Conservation (phyloP, 2,329 filamentous ascomycete species). For the Ophiosphaerella narmari region DNA sequence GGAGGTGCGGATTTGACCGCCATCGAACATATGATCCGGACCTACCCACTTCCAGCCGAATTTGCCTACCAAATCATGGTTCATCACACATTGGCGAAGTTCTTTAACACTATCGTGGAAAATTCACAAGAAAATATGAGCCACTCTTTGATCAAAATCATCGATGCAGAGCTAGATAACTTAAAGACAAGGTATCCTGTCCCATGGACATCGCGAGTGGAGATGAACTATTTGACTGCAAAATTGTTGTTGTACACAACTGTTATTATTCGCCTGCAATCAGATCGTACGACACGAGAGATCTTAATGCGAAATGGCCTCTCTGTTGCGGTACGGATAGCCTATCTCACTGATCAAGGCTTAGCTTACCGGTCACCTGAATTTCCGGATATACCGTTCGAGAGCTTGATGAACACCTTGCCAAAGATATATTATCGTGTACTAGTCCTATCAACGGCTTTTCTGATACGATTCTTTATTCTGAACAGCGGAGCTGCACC, state of each 20-base stretch:
- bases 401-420: slow-evolving; percentile 11
- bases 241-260: slow-evolving; percentile 28
- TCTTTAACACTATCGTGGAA: slow-evolving; percentile 22
- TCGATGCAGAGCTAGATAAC: slow-evolving; percentile 25
- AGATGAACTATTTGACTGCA: slow-evolving; percentile 18
- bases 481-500: slow-evolving; percentile 20
- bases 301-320: slow-evolving; percentile 23
- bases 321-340: slow-evolving; percentile 21
- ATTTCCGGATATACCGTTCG: slow-evolving; percentile 8
- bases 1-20: slow-evolving; percentile 17
- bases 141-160: slow-evolving; percentile 22
- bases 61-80: slow-evolving; percentile 29
- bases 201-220: slow-evolving; percentile 20
- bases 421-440: slow-evolving; percentile 27
- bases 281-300: slow-evolving; percentile 20
- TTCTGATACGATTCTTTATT: slow-evolving; percentile 29
- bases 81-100: slow-evolving; percentile 25
- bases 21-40: slow-evolving; percentile 23
- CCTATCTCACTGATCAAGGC: slow-evolving; percentile 21
- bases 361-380: slow-evolving; percentile 14
- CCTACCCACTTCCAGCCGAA: slow-evolving; percentile 18
- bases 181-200: slow-evolving; percentile 16
- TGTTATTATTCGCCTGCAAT: slow-evolving; percentile 23
- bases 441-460: slow-evolving; percentile 20
- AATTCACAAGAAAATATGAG: slow-evolving; percentile 20